Percentiles rank a stretch among this genome's conserved stretches.
Conservation (phyloP, 2,329 filamentous ascomycete species). For the Aspergillus brasiliensis region DNA sequence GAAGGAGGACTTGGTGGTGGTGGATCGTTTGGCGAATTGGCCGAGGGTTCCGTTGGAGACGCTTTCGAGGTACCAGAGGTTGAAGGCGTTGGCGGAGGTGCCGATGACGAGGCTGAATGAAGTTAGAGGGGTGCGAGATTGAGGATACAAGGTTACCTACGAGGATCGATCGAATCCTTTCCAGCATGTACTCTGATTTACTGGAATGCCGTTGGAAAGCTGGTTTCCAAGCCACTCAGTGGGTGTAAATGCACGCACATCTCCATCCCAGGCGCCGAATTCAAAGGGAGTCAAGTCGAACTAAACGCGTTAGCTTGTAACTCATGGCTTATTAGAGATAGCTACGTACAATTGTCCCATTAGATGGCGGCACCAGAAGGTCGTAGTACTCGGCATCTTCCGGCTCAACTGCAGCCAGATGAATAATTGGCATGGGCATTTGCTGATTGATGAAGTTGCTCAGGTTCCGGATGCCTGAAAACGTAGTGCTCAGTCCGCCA, state of each 20-base stretch:
- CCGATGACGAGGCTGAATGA: not conserved
- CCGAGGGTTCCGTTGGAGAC: not conserved
- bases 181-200: not conserved
- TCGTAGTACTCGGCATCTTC: not conserved
- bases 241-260: not conserved
- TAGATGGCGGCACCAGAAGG: not conserved
- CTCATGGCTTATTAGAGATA: no score
- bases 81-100: not conserved
- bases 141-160: not conserved
- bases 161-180: not conserved
- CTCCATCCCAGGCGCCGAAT: not conserved
- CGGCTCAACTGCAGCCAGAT: not conserved
- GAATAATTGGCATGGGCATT: not conserved
- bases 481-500: not conserved
- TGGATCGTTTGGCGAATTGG: not conserved
- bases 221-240: not conserved
- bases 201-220: not conserved
- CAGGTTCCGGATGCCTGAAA: not conserved
- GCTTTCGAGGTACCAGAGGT: not conserved
- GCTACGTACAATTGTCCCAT: not conserved
- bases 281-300: not conserved
- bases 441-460: not conserved
- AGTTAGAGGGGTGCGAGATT: not conserved
- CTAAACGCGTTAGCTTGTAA: not conserved
- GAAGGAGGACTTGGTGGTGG: not conserved